These are phyloP conservation scores for Claviceps sp. DNA, from an alignment of 2,329 filamentous ascomycete genomes.

Conservation along the genomic window DNA sequence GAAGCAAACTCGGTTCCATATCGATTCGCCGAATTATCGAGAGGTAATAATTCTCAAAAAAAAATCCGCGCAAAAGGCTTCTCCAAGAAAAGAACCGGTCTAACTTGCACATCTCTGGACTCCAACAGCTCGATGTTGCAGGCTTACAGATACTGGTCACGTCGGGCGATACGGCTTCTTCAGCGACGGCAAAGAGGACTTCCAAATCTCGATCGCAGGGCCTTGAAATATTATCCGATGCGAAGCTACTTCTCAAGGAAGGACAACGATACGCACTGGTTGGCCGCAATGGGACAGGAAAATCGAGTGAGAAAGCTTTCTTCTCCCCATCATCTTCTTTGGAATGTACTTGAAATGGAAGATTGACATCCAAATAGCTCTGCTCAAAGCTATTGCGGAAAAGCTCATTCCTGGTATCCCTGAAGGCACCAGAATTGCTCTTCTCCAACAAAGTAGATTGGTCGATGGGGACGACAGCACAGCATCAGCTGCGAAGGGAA, in stretches of 20 bases:
- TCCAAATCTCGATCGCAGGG: conserved; percentile 30
- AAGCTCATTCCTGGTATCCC: conserved; percentile 68
- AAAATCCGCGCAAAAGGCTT: too few species aligned
- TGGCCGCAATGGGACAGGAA: conserved; percentile 71
- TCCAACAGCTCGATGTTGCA: conserved; percentile 50
- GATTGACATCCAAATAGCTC: conserved; percentile 28
- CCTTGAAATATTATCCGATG: conserved; percentile 57
- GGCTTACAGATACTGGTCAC: conserved; percentile 57
- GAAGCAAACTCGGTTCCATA: conserved; percentile 56
- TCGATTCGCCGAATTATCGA: conserved; percentile 37
- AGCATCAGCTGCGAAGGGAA: neutral
- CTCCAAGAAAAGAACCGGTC: too few species aligned
- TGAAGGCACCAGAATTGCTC: conserved; percentile 48
- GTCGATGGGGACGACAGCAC: conserved; percentile 19
- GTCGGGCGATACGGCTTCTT: conserved; percentile 24
- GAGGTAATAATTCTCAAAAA: conserved; percentile 30
- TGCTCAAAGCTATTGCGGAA: conserved; percentile 62
- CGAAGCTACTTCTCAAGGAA: conserved; percentile 57
- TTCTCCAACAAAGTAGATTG: conserved; percentile 52
- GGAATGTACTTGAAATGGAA: neutral
- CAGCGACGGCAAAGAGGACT: conserved; percentile 38
- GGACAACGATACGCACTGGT: conserved; percentile 65
- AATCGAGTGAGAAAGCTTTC: conserved; percentile 47
- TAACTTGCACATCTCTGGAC: neutral
- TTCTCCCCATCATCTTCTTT: neutral